These are phyloP conservation scores for Malassezia vespertilionis DNA, from an alignment of 1,284 basidiomycete species.

Conservation along the genomic window DNA sequence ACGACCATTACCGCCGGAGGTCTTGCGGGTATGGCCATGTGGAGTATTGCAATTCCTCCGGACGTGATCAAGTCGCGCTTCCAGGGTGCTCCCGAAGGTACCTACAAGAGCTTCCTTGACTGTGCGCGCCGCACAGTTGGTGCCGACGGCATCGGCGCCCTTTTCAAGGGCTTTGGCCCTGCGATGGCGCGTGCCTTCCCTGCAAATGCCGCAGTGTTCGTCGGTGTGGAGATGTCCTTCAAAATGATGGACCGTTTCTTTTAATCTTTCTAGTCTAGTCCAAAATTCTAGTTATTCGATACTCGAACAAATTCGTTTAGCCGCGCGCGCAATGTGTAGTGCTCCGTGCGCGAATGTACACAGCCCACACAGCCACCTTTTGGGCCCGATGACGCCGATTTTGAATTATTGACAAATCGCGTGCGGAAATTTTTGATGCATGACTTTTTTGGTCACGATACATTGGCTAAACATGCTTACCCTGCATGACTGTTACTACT, in stretches of 20 bases:
- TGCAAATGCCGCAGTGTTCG: slow-evolving; percentile 87
- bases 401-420: too few relatives aligned
- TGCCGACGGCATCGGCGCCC: slow-evolving; percentile 72
- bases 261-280: too few relatives aligned
- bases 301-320: too few relatives aligned
- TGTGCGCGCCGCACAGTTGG: slow-evolving; percentile 85
- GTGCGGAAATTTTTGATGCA: too few relatives aligned
- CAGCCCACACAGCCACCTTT: too few relatives aligned
- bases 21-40: slow-evolving; percentile 88
- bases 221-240: slow-evolving; percentile 70
- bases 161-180: slow-evolving; percentile 96
- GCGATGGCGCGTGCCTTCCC: slow-evolving; percentile 65
- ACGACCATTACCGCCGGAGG: slow-evolving; percentile 87
- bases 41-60: slow-evolving; percentile 36
- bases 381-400: too few relatives aligned
- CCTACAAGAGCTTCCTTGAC: slow-evolving; percentile 85
- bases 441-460: too few relatives aligned
- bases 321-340: too few relatives aligned
- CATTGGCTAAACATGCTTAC: too few relatives aligned
- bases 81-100: slow-evolving; percentile 91
- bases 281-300: too few relatives aligned
- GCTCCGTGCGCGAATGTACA: too few relatives aligned
- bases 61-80: slow-evolving; percentile 72
- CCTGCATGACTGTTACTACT: too few relatives aligned
- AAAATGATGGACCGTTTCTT: slow-evolving; percentile 61